Evolutionary conservation across 2,329 filamentous ascomycete species (phyloP), one percentile per base, ranked within the genome.

Genomic region (Xylaria sp.): DNA sequence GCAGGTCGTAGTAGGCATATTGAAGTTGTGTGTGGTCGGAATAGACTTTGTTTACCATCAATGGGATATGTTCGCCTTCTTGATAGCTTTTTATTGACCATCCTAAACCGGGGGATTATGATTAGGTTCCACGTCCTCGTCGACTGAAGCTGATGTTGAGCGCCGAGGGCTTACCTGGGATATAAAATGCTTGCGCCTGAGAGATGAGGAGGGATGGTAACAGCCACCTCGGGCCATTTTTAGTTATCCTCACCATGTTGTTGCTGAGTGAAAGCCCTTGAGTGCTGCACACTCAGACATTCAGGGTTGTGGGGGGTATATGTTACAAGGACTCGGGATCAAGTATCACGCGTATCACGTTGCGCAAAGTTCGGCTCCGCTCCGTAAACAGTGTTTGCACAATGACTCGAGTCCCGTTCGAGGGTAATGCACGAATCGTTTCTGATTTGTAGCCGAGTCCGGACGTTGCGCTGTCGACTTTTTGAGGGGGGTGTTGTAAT

Each of bases 21-120:
- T 97, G 93, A n/a, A 97, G 84, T 79, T 96, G 91, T 8, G 92
- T 96, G 76, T 92, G 90, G 81, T 97, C 94, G 65, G 93, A 97
- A 81, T 94, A 97, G 75, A 94, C 90, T 80, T 97, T 97, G 84
- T 97, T 97, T 73, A 96, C 92, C 65, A 95, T 89, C n/a, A 97
- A 85, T 0, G 94, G 93, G 48, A 97, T 91, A 12, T 89, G 85
- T 74, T 97, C 92, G 79, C 89, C 88, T 72, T 94, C 88, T 73
- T 86, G 86, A 79, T 97, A 97, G 77, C 89, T 93, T 78, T 90
- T 92, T 77, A 94, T 90, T 6, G 94, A 97, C 86, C 92, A 96
- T 73, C 94, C 94, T 86, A 72, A 58, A 59, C 31, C 12, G 52
- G 25, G 51, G 23, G 23, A 25, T 25, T 28, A 34, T 41, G n/a